These are phyloP conservation scores for Bonia amplexicaulis DNA, from an alignment of 176 grass and related monocot genomes.

Conservation along the genomic window DNA sequence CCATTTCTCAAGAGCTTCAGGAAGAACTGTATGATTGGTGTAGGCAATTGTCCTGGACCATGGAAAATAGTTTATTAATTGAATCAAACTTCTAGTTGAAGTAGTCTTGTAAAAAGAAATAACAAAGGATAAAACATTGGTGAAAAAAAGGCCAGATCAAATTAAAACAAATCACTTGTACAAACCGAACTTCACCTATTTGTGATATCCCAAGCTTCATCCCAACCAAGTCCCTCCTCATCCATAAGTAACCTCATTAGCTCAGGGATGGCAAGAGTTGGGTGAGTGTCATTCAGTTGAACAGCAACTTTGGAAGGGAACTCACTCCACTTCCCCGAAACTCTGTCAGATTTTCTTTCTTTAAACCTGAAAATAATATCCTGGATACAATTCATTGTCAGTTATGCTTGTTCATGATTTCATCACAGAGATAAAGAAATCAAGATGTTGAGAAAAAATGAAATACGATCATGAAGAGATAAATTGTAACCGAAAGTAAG, in stretches of 20 bases:
- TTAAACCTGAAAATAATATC: slow-evolving; percentile 84
- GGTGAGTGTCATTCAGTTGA: slow-evolving; percentile 85
- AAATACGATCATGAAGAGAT: slow-evolving; percentile 8
- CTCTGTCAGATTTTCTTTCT: slow-evolving; percentile 55
- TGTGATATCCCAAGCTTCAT: slow-evolving; percentile 76
- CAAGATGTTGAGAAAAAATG: background rate
- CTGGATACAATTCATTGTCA: slow-evolving; percentile 31
- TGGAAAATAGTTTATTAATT: background rate
- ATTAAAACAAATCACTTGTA: slow-evolving; percentile 10
- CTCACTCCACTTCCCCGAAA: slow-evolving; percentile 60
- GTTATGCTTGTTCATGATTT: slow-evolving; percentile 3
- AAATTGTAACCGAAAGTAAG: background rate
- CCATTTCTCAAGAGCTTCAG: slow-evolving; percentile 89
- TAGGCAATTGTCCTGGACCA: slow-evolving; percentile 59
- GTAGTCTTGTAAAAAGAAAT: background rate
- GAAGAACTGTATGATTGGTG: slow-evolving; percentile 83
- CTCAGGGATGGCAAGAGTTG: slow-evolving; percentile 73
- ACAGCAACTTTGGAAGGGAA: slow-evolving; percentile 83
- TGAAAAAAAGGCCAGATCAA: background rate
- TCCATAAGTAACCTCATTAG: slow-evolving; percentile 72
- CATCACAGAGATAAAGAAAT: background rate
- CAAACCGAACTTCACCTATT: slow-evolving; percentile 37
- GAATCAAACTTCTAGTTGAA: background rate
- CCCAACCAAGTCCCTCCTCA: slow-evolving; percentile 65
- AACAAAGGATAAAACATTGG: background rate